A percentile compares a stretch with the other conserved stretches of the same genome.
Conservation (phyloP, 169 alveolate species). For the Cyclospora cayetanensis region DNA sequence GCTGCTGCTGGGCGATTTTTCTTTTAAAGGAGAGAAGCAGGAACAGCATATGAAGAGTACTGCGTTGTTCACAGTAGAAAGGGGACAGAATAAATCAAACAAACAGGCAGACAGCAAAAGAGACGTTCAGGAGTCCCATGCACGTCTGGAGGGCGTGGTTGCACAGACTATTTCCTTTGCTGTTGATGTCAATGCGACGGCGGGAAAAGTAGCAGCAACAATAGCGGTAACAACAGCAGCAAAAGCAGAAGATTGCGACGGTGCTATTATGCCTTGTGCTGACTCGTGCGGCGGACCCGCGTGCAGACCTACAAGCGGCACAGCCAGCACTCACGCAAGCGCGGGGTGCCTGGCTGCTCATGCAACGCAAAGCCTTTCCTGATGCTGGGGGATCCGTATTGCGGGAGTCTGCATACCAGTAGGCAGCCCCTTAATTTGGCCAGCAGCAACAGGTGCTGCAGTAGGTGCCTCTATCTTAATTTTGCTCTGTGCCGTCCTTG, state of each 20-base stretch:
- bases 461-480: too few relatives aligned
- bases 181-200: slow-evolving; percentile 4
- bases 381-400: too few relatives aligned
- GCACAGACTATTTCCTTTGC: slow-evolving; percentile 24
- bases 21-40: slow-evolving; percentile 10
- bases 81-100: slow-evolving; percentile 25
- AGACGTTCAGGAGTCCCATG: background rate
- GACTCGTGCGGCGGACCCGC: too few relatives aligned
- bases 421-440: too few relatives aligned
- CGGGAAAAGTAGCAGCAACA: background rate
- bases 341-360: too few relatives aligned
- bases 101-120: background rate
- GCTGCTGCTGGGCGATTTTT: slow-evolving; percentile 33
- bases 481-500: too few relatives aligned
- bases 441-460: too few relatives aligned
- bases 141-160: slow-evolving; percentile 37
- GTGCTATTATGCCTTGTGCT: too few relatives aligned
- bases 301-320: too few relatives aligned
- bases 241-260: background rate
- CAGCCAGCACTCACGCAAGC: too few relatives aligned
- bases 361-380: too few relatives aligned
- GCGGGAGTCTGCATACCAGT: too few relatives aligned
- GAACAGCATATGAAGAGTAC: background rate
- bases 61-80: background rate
- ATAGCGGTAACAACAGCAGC: background rate